phyloP scores from a whole-genome alignment of 192 early-diverging fungal genomes.

The Chytriomyces sp. region DNA sequence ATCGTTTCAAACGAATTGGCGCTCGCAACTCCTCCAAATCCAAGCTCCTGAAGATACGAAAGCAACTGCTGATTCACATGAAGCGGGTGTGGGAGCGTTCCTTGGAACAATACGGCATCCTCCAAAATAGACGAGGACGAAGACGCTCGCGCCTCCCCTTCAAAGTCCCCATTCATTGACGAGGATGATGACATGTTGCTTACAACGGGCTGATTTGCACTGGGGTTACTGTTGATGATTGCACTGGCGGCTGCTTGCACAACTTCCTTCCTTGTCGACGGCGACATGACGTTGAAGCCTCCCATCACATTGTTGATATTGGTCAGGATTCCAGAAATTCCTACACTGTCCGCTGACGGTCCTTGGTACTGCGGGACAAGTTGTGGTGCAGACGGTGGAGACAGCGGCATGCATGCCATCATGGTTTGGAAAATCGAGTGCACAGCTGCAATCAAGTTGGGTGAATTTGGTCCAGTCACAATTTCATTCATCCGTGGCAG shows the following conservation, averaged over 20 bases:
- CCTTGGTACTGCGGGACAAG: not conserved
- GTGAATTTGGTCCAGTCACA: conserved; percentile 66
- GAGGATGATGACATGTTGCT: conserved; percentile 7
- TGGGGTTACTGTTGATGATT: not conserved
- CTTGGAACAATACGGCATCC: not conserved
- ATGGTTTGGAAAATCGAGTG: conserved; percentile 75
- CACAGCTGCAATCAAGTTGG: conserved; percentile 71
- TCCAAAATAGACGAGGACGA: not conserved
- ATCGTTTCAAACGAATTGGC: conserved; percentile 20
- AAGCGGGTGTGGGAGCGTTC: conserved; percentile 4
- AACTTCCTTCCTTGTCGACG: not conserved
- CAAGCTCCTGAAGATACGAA: conserved; percentile 20
- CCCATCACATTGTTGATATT: conserved; percentile 35
- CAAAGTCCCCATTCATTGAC: conserved; percentile 1
- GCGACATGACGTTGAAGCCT: conserved; percentile 4
- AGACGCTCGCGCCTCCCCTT: not conserved
- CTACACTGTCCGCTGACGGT: not conserved
- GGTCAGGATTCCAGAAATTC: conserved; percentile 6
- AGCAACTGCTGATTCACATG: conserved; percentile 20
- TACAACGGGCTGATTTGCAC: not conserved
- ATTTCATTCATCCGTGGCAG: conserved; percentile 77
- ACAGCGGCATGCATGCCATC: conserved; percentile 41
- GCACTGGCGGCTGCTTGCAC: not conserved
- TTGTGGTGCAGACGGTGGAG: conserved; percentile 15
- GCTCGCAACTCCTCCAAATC: conserved; percentile 26